Percentiles rank a stretch among this genome's conserved stretches.
Evolutionary conservation across 208 protist genomes (phyloP).

Genomic region (Vickermania ingenoplastis): DNA sequence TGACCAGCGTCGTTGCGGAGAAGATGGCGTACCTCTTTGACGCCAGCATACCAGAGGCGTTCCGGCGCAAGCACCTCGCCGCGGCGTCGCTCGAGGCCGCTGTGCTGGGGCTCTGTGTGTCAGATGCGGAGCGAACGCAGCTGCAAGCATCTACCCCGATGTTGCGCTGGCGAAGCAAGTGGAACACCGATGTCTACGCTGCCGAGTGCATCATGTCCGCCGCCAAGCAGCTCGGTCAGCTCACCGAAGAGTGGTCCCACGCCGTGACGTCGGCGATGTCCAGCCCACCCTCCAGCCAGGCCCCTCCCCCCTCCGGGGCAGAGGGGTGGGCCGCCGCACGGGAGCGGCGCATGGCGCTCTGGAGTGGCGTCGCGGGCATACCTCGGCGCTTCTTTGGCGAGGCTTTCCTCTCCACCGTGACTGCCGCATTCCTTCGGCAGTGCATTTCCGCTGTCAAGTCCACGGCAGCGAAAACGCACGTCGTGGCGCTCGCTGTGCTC

Average conservation of each 20-base stretch:
- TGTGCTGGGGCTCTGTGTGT: slow-evolving; percentile 40
- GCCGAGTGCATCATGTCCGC: slow-evolving; percentile 52
- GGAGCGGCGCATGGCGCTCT: not conserved
- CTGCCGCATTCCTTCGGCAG: not conserved
- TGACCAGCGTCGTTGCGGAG: slow-evolving; percentile 70
- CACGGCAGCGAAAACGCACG: not conserved
- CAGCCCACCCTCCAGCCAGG: too few relatives aligned
- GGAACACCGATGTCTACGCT: slow-evolving; percentile 84
- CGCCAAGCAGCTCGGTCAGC: slow-evolving; percentile 3
- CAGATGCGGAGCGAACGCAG: slow-evolving; percentile 36
- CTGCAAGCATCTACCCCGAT: slow-evolving; percentile 60
- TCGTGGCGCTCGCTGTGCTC: not conserved
- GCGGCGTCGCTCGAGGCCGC: slow-evolving; percentile 51
- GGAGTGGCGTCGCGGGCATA: not conserved
- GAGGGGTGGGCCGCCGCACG: not conserved
- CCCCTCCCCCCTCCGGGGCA: not conserved
- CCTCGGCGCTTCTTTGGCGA: not conserved
- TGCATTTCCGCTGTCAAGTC: not conserved
- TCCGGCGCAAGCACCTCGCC: slow-evolving; percentile 55
- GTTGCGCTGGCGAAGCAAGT: slow-evolving; percentile 72
- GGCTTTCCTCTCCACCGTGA: not conserved
- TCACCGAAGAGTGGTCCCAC: not conserved
- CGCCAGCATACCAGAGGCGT: slow-evolving; percentile 58
- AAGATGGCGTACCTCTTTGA: slow-evolving; percentile 73
- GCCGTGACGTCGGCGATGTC: not conserved